Evolutionary conservation across 176 grass and related monocot species (phyloP).

Genomic region (Pontederia crassipes): DNA sequence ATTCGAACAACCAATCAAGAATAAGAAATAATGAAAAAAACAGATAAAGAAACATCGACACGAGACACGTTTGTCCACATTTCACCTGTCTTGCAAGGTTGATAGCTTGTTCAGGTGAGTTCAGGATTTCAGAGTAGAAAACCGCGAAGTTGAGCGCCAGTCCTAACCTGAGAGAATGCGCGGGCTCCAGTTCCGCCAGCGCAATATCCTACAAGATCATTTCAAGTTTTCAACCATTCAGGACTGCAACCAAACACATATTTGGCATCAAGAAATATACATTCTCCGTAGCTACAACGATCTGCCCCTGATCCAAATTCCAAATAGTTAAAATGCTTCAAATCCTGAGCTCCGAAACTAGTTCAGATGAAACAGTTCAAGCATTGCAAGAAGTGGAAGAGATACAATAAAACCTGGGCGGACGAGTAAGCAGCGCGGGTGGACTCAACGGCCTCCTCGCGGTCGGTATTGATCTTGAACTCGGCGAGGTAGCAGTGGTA

Average conservation of each 20-base stretch:
- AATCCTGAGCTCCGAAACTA: no score
- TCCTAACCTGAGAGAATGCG: neutral
- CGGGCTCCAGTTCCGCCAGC: neutral
- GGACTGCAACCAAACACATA: no score
- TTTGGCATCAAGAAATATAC: no score
- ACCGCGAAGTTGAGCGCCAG: constrained; percentile 6
- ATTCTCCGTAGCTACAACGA: no score
- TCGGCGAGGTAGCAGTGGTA: constrained; percentile 20
- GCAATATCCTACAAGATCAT: neutral
- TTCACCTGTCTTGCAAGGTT: neutral
- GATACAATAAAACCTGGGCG: constrained; percentile 3
- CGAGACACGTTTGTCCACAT: neutral
- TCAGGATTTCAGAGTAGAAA: constrained; percentile 4
- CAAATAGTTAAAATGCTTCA: no score
- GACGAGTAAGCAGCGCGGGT: constrained; percentile 10
- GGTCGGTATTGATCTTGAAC: constrained; percentile 8
- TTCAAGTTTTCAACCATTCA: no score
- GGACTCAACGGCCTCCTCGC: constrained; percentile 3
- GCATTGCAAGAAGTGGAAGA: no score
- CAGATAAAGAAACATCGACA: no score
- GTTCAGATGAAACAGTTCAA: no score
- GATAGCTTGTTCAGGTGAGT: constrained; percentile 1
- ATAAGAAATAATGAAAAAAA: no score
- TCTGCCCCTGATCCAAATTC: no score
- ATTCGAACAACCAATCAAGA: no score